Conservation (phyloP, 257 asterid genomes). For the Phtheirospermum japonicum region DNA sequence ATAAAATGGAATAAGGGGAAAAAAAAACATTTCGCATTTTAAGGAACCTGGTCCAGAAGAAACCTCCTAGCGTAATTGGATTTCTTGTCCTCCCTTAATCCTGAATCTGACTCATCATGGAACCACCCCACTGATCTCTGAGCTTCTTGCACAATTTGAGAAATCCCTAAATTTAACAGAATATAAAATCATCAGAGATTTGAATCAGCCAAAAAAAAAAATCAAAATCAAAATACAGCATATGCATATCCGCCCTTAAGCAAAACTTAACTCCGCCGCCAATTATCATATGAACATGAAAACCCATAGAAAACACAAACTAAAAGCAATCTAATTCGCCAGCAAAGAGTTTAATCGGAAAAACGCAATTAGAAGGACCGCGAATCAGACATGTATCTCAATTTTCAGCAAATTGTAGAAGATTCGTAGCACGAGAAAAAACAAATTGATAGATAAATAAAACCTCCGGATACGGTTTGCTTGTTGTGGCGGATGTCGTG, state of each 20-base stretch:
- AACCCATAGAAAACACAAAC: too few relatives aligned
- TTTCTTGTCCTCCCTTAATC: slow-evolving; percentile 32
- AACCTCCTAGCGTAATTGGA: slow-evolving; percentile 45
- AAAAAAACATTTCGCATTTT: slow-evolving; percentile 23
- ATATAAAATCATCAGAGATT: slow-evolving; percentile 2
- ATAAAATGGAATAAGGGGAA: neutral
- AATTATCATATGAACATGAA: too few relatives aligned
- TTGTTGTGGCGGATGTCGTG: slow-evolving; percentile 83
- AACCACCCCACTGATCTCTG: slow-evolving; percentile 80
- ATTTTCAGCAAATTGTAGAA: slow-evolving; percentile 18
- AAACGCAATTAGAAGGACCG: neutral
- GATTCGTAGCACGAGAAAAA: slow-evolving; percentile 3
- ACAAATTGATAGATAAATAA: neutral
- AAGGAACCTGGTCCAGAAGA: slow-evolving; percentile 46
- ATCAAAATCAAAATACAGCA: too few relatives aligned
- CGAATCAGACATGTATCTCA: slow-evolving; percentile 4
- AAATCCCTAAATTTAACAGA: slow-evolving; percentile 50
- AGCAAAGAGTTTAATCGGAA: neutral
- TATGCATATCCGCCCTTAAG: too few relatives aligned
- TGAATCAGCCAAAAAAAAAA: neutral
- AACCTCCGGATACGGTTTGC: slow-evolving; percentile 83
- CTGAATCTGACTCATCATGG: slow-evolving; percentile 60
- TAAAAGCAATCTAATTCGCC: neutral
- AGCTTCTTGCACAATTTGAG: slow-evolving; percentile 70
- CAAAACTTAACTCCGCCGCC: too few relatives aligned